Base-by-base conservation (phyloP, 1,284 basidiomycete species). In the Boletus mariae region DNA sequence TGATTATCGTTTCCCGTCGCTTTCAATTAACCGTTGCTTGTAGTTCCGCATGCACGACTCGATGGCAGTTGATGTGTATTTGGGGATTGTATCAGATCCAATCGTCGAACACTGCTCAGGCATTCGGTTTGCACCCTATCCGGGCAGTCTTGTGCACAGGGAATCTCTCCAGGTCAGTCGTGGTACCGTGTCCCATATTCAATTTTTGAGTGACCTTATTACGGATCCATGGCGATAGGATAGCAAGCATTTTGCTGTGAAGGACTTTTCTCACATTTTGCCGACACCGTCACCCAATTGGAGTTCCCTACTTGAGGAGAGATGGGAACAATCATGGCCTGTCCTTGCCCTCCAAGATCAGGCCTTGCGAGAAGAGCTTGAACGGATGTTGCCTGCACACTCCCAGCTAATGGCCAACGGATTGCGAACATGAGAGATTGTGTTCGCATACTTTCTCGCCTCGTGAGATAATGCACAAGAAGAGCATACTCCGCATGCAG, bases 11-110 rank as follows among this genome's bases (percentile, higher is more conserved):
- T 23, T 31, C 11, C 46, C 23, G 25, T 37, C 8, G 5, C 6
- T 20, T 37, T 15, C 0, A n/a, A 52, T 34, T 41, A 12, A 59
- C 38, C 46, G 37, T 49, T 51, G 26, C 23, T 11, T 59, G 17
- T 45, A 93, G 90, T 90, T 91, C 64, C 83, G 90, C 20, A 90
- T 93, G 79, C 91, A 93, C 62, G 75, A 76, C 7, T 90, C 88
- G 0, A 74, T 65, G 0, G 57, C 73, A 9, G 77, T 83, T 0
- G 79, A 82, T 43, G 78, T 91, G 4, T 82, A 85, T 57, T 75
- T 93, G 3, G 71, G 79, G 15, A 82, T 84, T 9, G 64, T 72
- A 7, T 90, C 87, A 2, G 81, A 84, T 51, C 89, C 90, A 0
- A 77, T 90, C 64, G 90, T 93, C 34, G 90, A 93, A 64, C 77